Percentiles rank a stretch among this genome's conserved stretches.
Conservation (phyloP, 2,329 filamentous ascomycete species). For the Aspergillus vadensis region DNA sequence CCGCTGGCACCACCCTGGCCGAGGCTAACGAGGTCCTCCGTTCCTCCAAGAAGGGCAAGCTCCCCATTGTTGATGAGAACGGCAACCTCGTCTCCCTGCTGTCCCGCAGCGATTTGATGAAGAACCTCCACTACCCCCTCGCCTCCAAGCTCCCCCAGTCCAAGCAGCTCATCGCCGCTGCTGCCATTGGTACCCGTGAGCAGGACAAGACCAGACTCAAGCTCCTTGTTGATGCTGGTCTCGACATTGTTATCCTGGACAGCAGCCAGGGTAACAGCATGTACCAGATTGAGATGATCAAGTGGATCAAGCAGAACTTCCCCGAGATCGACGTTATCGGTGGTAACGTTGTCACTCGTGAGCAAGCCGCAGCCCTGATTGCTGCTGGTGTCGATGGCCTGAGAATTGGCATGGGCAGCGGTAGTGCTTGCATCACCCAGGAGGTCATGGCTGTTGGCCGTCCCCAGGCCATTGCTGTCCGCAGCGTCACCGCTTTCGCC, state of each 20-base stretch:
- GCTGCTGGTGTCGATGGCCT: slow-evolving; percentile 93
- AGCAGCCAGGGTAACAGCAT: slow-evolving; percentile 97
- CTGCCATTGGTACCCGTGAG: slow-evolving; percentile 90
- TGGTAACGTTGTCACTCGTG: slow-evolving; percentile 96
- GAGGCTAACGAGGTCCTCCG: slow-evolving; percentile 93
- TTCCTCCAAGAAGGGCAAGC: slow-evolving; percentile 97
- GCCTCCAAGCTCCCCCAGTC: slow-evolving; percentile 95
- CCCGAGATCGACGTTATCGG: slow-evolving; percentile 90
- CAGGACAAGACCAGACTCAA: slow-evolving; percentile 86
- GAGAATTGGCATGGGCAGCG: slow-evolving; percentile 98
- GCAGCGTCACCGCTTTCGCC: slow-evolving; percentile 85
- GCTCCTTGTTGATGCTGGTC: slow-evolving; percentile 88
- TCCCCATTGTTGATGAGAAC: slow-evolving; percentile 82
- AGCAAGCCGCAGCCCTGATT: slow-evolving; percentile 91
- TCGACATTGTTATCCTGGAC: slow-evolving; percentile 94
- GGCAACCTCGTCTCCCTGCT: slow-evolving; percentile 90
- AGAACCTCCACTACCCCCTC: slow-evolving; percentile 96
- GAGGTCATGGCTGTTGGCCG: slow-evolving; percentile 99
- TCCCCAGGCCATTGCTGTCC: slow-evolving; percentile 91
- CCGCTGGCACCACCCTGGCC: slow-evolving; percentile 74
- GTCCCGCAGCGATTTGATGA: slow-evolving; percentile 92
- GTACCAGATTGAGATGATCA: slow-evolving; percentile 98
- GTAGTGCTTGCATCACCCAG: slow-evolving; percentile 97
- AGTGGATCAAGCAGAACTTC: slow-evolving; percentile 87
- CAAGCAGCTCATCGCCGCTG: slow-evolving; percentile 95